Base-by-base conservation (phyloP, 2,329 filamentous ascomycete species). In the Ascochyta viciae-villosae region DNA sequence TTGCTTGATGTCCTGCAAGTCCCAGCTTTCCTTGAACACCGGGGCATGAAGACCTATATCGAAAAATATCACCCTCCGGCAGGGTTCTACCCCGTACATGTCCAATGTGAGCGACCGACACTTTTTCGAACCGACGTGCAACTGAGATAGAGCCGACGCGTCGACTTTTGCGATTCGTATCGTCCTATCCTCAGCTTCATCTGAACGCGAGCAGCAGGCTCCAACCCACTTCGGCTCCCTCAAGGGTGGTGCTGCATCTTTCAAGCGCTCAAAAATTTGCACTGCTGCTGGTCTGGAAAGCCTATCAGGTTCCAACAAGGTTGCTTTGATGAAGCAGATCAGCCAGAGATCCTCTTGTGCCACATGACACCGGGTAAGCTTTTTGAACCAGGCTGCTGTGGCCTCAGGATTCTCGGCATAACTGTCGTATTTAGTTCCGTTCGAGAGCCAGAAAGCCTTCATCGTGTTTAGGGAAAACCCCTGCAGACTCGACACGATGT, bases 391-490 rank as follows among this genome's bases (percentile, higher is more conserved):
- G 5, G 34, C 27, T 3, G 13, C 12, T 5, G 38, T 43, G 24
- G 62, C 61, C 4, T 54, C 48, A 1, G 31, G 26, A 38, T 66
- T 66, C 3, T 48, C 39, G 3, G 64, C 47, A 35, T 55, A 67
- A 19, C 61, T 67, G 16, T 47, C n/a, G 16, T 56, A 40, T 2
- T 50, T 39, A 13, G 54, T 58, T 1, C 63, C 64, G 7, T 34
- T 56, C n/a, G 23, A 22, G 26, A 44, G 46, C 59, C 59, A 67
- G 35, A 49, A 47, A 5, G 34, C 15, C 16, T 57, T 54, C 31
- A 60, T 15, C 1, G 3, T 33, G 22, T 6, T 31, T 29, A 1
- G 62, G 41, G 29, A 15, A 13, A 31, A 31, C 29, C 29, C 2
- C 23, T 42, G 22, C 46, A 10, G 3, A 54, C 51, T 35, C 8